Conservation (phyloP, 2,329 filamentous ascomycete species). For the Diaporthe citri region DNA sequence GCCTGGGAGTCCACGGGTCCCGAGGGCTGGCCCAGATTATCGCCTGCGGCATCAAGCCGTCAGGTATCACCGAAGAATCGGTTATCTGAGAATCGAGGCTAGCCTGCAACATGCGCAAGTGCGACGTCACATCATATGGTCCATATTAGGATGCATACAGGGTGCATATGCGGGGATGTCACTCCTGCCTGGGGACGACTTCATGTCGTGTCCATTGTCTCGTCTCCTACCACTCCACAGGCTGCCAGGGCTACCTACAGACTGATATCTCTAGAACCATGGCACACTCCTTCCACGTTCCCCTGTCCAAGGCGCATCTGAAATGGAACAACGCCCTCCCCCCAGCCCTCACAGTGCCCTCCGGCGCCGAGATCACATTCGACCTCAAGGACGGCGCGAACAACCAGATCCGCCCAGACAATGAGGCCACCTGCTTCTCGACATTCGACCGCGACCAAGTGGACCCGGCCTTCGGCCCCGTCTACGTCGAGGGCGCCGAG, state of each 20-base stretch:
- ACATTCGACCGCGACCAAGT: constrained; percentile 56
- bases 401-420: constrained; percentile 60
- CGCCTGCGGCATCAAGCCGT: background rate
- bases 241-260: background rate
- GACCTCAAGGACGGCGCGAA: constrained; percentile 63
- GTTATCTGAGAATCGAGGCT: background rate
- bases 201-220: background rate
- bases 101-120: background rate
- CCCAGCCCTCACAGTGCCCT: constrained; percentile 60
- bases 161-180: background rate
- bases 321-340: constrained; percentile 62
- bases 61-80: background rate
- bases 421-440: constrained; percentile 54
- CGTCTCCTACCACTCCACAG: background rate
- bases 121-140: constrained; percentile 3
- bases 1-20: background rate
- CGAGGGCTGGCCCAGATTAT: background rate
- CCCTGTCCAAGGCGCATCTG: constrained; percentile 52
- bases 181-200: background rate
- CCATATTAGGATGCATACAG: background rate
- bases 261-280: constrained; percentile 20
- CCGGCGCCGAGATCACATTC: constrained; percentile 61
- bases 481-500: constrained; percentile 61
- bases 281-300: constrained; percentile 47
- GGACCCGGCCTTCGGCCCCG: constrained; percentile 65